Evolutionary conservation across 1,139 yeast species (phyloP), one percentile per base, ranked within the genome.

Genomic region (Lodderomyces beijingensis): DNA sequence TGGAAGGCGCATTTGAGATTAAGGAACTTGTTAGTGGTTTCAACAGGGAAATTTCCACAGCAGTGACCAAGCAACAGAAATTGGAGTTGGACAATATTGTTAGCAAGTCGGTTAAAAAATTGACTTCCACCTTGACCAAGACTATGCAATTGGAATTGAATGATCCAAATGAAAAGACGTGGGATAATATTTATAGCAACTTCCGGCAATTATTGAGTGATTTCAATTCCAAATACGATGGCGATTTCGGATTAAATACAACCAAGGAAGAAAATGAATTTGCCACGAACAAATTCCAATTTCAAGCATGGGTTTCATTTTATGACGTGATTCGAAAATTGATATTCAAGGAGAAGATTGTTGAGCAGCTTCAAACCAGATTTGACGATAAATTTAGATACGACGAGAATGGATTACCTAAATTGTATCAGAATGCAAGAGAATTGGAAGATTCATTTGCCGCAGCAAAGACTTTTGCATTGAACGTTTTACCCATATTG

Each of bases 351-450:
- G 87, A 79, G 31, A 73, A 67, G 13, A 65, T 78, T 14, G 64
- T 79, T 2, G 62, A 64, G 30, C 64, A 80, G 17, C 53, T 83
- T 48, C 77, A 80, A 53, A 85, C 79, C 34, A 63, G 74, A 40
- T 91, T 91, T 59, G 97, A 89, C 48, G 86, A 80, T 39, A 65
- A 63, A 35, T 91, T 91, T 62, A 70, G 93, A 45, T 91, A 84
- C 53, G 96, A 88, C 55, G 78, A 73, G 30, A 73, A 79, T 42
- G 95, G 93, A 4, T 61, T 87, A 25, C 98, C 98, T 5, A 72
- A 77, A 33, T 69, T 89, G 30, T 91, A 95, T 82, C 79, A 77
- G 43, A 79, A 78, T 37, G 74, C 80, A 25, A 68, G 66, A 27
- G 95, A 89, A 47, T 74, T 91, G 36, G 95, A 88, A 40, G 57